phyloP scores from a whole-genome alignment of 257 asterid genomes.

The Datura wrightii region DNA sequence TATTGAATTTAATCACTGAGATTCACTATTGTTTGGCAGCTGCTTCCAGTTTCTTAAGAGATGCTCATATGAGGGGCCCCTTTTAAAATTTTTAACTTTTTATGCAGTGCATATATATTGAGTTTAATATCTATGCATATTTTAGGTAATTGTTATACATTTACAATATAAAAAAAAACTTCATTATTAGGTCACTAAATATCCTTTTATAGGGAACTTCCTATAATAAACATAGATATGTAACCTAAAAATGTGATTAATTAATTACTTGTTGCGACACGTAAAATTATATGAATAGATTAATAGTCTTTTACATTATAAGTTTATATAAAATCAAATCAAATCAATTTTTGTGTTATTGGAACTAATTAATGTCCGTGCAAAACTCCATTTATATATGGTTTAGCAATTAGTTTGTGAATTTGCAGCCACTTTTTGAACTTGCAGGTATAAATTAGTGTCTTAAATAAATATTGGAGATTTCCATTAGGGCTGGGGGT shows the following conservation, averaged over 20 bases:
- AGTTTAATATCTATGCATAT: not conserved
- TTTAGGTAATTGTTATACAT: not conserved
- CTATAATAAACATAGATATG: conserved; percentile 4
- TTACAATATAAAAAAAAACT: not conserved
- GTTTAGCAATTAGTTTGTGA: conserved; percentile 1
- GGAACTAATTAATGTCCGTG: not conserved
- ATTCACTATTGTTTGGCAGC: not conserved
- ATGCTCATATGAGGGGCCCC: not conserved
- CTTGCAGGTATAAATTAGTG: not conserved
- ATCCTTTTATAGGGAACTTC: not conserved
- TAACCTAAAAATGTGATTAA: not conserved
- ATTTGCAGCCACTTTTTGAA: conserved; percentile 12
- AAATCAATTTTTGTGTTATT: not conserved
- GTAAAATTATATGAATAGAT: not conserved
- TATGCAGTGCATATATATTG: not conserved
- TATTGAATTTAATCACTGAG: conserved; percentile 5
- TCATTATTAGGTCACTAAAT: not conserved
- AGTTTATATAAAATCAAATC: not conserved
- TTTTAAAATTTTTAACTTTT: not conserved
- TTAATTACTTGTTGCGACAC: not conserved
- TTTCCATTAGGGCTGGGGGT: not conserved
- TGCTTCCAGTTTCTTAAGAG: not conserved
- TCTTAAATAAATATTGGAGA: not conserved
- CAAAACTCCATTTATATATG: not conserved
- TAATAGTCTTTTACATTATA: not conserved